Evolutionary conservation across 1,139 yeast genomes (phyloP), one percentile per base, ranked within the genome.

Genomic region (Pichia kudriavzevii): DNA sequence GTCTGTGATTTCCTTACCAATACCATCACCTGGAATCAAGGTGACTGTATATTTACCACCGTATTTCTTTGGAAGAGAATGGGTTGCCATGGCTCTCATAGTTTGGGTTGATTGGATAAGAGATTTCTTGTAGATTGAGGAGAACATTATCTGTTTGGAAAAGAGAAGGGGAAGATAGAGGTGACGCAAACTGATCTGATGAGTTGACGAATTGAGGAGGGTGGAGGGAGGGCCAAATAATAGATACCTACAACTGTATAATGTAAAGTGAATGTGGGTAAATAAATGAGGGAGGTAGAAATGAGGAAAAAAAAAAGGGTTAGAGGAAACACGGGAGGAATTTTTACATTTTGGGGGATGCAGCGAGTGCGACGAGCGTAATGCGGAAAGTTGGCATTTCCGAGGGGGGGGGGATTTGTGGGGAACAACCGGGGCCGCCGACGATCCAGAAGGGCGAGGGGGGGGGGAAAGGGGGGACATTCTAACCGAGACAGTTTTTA

Each of bases 21-120:
- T 81, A 75, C 98, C 98, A 61, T 91, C 98, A 63, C 88, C 91
- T 45, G 97, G 97, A 55, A 91, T 81, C 60, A 91, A 72, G 39
- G 96, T 87, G 41, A 87, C 94, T 40, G 88, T 81, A 72, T 75
- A 88, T 61, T 79, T 80, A 46, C 95, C 95, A 52, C 97, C 97
- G 66, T 85, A 87, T 67, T 85, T 83, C 71, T 83, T 83, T 55
- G 95, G 94, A 55, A 80, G 68, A 8, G 46, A 37, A 32, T 45
- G 41, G 15, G 59, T 53, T 11, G 60, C 56, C 42, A 53, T 47
- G 8, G 51, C 34, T 49, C 58, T 52, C 35, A 33, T 42, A 11
- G 41, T 31, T 16, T 39, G 22, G 13, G 38, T 17, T 12, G 41
- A 33, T 23, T 26, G 26, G 16, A 32, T 29, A 15, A 48, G 26